phyloP scores from a whole-genome alignment of 805 yeast genomes.

The Lachancea waltii region DNA sequence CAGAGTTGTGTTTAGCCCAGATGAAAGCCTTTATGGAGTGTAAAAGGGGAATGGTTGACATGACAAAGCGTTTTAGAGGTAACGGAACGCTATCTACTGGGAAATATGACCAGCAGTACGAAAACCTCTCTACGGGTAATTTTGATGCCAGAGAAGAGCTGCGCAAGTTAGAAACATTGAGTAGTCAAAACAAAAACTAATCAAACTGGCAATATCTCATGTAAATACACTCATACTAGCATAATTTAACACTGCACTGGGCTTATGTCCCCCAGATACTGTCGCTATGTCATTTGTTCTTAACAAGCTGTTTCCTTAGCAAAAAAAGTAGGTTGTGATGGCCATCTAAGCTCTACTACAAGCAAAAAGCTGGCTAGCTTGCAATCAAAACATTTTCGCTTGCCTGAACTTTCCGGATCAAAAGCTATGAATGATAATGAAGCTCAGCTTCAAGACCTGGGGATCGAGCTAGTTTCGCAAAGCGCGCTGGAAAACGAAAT shows the following conservation, averaged over 20 bases:
- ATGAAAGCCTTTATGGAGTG: constrained; percentile 85
- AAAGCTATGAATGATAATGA: constrained; percentile 2
- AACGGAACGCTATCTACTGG: constrained; percentile 93
- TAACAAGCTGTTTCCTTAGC: too few species aligned
- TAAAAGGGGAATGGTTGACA: constrained; percentile 83
- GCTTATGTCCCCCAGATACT: too few species aligned
- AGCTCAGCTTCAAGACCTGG: constrained; percentile 34
- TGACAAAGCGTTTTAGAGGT: constrained; percentile 86
- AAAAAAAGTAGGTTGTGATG: too few species aligned
- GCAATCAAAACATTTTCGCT: too few species aligned
- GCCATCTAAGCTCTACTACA: too few species aligned
- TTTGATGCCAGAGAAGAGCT: constrained; percentile 79
- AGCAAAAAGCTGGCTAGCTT: too few species aligned
- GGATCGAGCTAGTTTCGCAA: constrained; percentile 68
- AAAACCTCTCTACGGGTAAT: constrained; percentile 70
- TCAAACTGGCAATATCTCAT: neutral
- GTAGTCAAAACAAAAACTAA: constrained; percentile 41
- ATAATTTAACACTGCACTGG: too few species aligned
- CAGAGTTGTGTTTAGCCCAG: constrained; percentile 82
- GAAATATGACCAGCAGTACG: constrained; percentile 81
- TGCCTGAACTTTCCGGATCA: too few species aligned
- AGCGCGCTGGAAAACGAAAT: constrained; percentile 68
- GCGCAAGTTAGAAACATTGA: constrained; percentile 57
- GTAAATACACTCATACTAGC: too few species aligned
- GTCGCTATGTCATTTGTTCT: too few species aligned